phyloP scores from a whole-genome alignment of 306 rosid genomes.

The Gastrolobium villosum region DNA sequence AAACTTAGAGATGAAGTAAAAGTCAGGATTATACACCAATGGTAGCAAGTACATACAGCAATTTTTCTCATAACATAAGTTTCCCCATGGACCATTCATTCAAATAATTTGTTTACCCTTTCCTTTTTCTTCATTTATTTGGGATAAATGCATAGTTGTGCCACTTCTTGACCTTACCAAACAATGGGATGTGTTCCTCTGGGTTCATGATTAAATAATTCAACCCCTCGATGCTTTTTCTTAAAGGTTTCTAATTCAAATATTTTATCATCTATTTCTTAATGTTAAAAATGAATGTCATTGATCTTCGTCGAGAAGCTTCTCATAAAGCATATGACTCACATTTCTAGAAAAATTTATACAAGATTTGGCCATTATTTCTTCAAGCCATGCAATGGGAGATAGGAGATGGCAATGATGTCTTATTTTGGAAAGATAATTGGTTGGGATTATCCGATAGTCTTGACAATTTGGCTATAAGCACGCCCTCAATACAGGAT shows the following conservation, averaged over 20 bases:
- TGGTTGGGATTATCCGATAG: too few species aligned
- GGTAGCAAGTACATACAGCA: not conserved
- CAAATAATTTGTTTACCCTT: slow-evolving; percentile 5
- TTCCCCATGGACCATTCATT: not conserved
- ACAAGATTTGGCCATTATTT: too few species aligned
- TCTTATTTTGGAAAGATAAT: too few species aligned
- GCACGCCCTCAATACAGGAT: too few species aligned
- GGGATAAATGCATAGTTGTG: not conserved
- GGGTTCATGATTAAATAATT: slow-evolving; percentile 13
- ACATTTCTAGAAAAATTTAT: too few species aligned
- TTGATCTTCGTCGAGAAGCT: too few species aligned
- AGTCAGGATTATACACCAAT: slow-evolving; percentile 3
- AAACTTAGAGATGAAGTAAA: not conserved
- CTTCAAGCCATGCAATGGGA: too few species aligned
- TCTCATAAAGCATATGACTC: too few species aligned
- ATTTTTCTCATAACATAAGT: slow-evolving; percentile 7
- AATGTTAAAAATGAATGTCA: not conserved
- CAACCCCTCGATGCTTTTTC: not conserved
- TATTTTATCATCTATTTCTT: not conserved
- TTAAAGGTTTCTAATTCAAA: not conserved
- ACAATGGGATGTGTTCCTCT: not conserved
- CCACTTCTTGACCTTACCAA: slow-evolving; percentile 8
- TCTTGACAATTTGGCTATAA: too few species aligned
- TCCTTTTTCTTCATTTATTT: slow-evolving; percentile 4
- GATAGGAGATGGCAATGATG: too few species aligned